Conservation (phyloP, 345 rosid genomes). For the Physaria fendleri region DNA sequence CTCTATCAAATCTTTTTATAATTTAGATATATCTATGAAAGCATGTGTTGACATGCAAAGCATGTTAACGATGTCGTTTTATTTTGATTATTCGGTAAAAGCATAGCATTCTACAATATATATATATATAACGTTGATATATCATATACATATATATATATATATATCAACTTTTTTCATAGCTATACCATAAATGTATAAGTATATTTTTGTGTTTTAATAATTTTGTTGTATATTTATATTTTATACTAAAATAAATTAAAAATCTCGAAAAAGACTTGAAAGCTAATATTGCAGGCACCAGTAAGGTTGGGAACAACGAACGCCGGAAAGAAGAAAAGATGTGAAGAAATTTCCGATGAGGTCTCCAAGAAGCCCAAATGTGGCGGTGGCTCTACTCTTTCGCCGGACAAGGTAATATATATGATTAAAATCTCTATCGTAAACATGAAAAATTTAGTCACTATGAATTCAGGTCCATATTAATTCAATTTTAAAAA, state of each 20-base stretch:
- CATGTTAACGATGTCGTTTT: not conserved
- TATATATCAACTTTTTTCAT: no score
- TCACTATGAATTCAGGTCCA: no score
- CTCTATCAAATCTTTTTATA: not conserved
- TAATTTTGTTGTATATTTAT: not conserved
- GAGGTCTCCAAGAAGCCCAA: conserved; percentile 46
- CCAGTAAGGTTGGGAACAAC: conserved; percentile 35
- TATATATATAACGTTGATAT: not conserved
- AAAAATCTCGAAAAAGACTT: no score
- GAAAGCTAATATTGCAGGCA: conserved; percentile 31
- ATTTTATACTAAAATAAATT: no score
- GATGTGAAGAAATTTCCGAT: conserved; percentile 48
- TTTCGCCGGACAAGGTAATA: conserved; percentile 68
- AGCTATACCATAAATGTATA: no score
- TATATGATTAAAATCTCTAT: no score
- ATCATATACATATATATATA: no score
- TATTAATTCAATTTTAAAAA: no score
- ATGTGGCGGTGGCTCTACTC: conserved; percentile 40
- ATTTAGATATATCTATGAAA: no score
- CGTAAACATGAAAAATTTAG: no score
- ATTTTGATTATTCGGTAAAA: not conserved
- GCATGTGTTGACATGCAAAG: no score
- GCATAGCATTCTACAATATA: not conserved
- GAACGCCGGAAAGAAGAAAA: conserved; percentile 61
- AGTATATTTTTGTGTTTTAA: no score